Percentiles rank a stretch among this genome's conserved stretches.
These are phyloP conservation scores for Chlorella sp. DNA, from an alignment of 139 green algal genomes.

Conservation along the genomic window DNA sequence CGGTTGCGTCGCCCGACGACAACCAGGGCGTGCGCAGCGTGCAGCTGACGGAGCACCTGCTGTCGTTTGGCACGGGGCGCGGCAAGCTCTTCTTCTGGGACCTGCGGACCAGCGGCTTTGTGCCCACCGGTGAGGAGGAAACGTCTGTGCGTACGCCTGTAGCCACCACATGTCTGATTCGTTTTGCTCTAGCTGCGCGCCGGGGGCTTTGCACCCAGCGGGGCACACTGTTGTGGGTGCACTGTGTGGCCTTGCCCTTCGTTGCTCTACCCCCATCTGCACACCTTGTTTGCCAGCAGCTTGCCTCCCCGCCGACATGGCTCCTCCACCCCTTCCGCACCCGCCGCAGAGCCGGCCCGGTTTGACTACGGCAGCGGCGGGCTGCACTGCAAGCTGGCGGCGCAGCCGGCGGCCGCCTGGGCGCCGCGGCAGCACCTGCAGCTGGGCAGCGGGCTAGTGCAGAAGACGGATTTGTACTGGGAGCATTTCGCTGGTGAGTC, in stretches of 20 bases:
- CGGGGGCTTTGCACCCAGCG: constrained; percentile 28
- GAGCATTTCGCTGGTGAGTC: constrained; percentile 16
- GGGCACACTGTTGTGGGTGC: not conserved
- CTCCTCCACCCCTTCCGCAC: too few species aligned
- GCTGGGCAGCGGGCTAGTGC: constrained; percentile 35
- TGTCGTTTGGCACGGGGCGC: constrained; percentile 61
- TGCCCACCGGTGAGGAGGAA: constrained; percentile 43
- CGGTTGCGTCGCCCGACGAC: constrained; percentile 24
- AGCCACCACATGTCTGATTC: too few species aligned
- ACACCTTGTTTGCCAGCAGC: too few species aligned
- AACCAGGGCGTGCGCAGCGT: constrained; percentile 64
- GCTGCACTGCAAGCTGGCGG: constrained; percentile 10
- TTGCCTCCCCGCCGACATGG: too few species aligned
- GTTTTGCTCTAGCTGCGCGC: constrained; percentile 55
- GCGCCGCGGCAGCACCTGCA: constrained; percentile 28
- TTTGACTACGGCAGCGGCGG: not conserved
- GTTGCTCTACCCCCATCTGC: too few species aligned
- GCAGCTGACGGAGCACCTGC: constrained; percentile 55
- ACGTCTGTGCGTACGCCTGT: too few species aligned
- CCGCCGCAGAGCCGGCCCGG: not conserved
- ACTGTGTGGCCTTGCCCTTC: not conserved
- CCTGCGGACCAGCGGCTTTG: constrained; percentile 37
- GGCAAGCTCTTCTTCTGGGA: constrained; percentile 67
- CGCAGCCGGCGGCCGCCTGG: not conserved
- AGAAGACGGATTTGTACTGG: constrained; percentile 35